phyloP scores from a whole-genome alignment of 208 protist genomes.

The Leishmania tarentolae region DNA sequence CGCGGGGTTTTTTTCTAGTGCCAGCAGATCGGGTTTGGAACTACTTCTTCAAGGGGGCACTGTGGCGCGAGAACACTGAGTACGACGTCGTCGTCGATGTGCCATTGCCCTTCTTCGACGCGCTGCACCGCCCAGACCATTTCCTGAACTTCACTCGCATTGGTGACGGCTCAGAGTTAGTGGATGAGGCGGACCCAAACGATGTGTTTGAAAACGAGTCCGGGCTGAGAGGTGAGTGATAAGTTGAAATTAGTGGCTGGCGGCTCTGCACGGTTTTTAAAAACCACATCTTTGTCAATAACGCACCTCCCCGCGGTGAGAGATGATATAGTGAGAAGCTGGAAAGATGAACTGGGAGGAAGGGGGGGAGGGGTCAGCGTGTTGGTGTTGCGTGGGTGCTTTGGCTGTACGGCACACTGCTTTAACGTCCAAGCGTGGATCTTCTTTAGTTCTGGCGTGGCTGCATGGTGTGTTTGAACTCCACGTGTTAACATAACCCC shows the following conservation, averaged over 20 bases:
- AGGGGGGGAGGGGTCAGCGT: background rate
- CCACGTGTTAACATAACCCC: background rate
- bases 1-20: conserved; percentile 82
- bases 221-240: conserved; percentile 12
- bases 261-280: background rate
- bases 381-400: background rate
- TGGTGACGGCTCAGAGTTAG: conserved; percentile 37
- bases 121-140: conserved; percentile 81
- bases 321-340: background rate
- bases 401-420: background rate
- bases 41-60: conserved; percentile 83
- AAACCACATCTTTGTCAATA: background rate
- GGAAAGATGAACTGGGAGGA: background rate
- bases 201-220: conserved; percentile 64
- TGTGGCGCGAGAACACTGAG: conserved; percentile 74
- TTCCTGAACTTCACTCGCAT: conserved; percentile 87
- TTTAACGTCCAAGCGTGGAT: background rate
- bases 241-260: conserved; percentile 9
- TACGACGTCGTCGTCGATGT: conserved; percentile 79
- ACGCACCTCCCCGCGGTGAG: background rate
- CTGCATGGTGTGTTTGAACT: background rate
- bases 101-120: conserved; percentile 72
- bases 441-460: background rate
- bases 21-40: conserved; percentile 81
- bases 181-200: conserved; percentile 72